phyloP scores from a whole-genome alignment of 345 rosid genomes.

The Eucalyptus camaldulensis region DNA sequence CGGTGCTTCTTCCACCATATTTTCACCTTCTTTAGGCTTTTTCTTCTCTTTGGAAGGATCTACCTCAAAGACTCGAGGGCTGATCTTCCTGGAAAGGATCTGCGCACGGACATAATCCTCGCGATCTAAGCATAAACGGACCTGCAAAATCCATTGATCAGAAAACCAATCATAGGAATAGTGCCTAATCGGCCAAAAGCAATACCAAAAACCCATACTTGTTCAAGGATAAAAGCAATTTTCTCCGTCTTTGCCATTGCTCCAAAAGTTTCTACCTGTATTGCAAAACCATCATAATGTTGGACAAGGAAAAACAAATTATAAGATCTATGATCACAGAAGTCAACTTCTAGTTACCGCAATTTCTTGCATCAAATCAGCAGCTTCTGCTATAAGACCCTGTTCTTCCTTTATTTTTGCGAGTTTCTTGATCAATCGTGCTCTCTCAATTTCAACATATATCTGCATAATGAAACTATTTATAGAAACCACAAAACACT shows the following conservation, averaged over 20 bases:
- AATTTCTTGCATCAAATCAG: constrained; percentile 97
- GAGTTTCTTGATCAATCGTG: constrained; percentile 75
- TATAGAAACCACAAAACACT: neutral
- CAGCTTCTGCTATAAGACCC: constrained; percentile 87
- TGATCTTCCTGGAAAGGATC: constrained; percentile 93
- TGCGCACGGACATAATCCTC: constrained; percentile 93
- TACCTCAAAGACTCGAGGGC: constrained; percentile 72
- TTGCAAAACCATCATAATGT: neutral
- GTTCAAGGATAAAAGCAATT: constrained; percentile 92
- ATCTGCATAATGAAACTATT: constrained; percentile 27
- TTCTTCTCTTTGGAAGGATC: constrained; percentile 80
- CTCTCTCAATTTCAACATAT: constrained; percentile 92
- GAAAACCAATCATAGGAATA: neutral
- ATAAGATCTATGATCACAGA: neutral
- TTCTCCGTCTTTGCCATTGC: constrained; percentile 98
- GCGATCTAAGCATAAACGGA: constrained; percentile 83
- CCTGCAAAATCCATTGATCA: constrained; percentile 23
- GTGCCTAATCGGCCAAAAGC: neutral
- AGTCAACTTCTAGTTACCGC: constrained; percentile 40
- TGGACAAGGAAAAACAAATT: neutral
- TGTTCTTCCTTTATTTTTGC: constrained; percentile 93
- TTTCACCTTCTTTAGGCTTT: constrained; percentile 88
- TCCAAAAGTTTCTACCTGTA: constrained; percentile 93
- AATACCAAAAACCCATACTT: constrained; percentile 24
- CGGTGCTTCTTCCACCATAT: constrained; percentile 84